Percentiles rank a stretch among this genome's conserved stretches.
Evolutionary conservation across 441 rosid genomes (phyloP).

Genomic region (Pelargonium australe): DNA sequence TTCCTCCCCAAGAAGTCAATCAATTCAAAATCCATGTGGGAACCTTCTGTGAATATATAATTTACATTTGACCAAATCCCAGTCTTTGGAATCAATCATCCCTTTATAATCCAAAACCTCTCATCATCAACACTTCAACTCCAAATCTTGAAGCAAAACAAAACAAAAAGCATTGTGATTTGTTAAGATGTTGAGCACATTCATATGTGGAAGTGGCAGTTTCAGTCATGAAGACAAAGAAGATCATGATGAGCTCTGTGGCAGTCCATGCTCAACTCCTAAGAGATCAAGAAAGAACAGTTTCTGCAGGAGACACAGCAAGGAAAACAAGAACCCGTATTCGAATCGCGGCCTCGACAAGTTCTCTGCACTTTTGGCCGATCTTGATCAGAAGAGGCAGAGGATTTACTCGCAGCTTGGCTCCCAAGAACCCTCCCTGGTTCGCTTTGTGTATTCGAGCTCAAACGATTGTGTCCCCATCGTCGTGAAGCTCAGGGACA

Average conservation of each 20-base stretch:
- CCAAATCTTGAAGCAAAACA: not conserved
- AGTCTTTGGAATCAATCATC: too few species aligned
- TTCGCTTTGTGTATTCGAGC: slow-evolving; percentile 50
- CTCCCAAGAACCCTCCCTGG: slow-evolving; percentile 44
- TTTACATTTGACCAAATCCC: too few species aligned
- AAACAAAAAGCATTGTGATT: not conserved
- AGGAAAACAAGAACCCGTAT: slow-evolving; percentile 56
- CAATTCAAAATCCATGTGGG: too few species aligned
- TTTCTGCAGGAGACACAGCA: slow-evolving; percentile 17
- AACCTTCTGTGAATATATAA: too few species aligned
- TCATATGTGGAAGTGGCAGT: slow-evolving; percentile 29
- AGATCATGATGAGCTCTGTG: slow-evolving; percentile 14
- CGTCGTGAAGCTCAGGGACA: slow-evolving; percentile 43
- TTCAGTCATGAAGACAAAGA: slow-evolving; percentile 27
- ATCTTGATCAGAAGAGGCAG: slow-evolving; percentile 56
- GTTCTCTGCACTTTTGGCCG: slow-evolving; percentile 57
- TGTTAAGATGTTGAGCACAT: slow-evolving; percentile 32
- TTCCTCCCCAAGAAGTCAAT: too few species aligned
- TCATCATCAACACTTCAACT: not conserved
- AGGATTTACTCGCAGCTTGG: slow-evolving; percentile 47
- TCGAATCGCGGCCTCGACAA: slow-evolving; percentile 62
- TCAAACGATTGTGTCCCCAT: slow-evolving; percentile 50
- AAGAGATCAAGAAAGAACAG: slow-evolving; percentile 30
- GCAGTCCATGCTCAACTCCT: slow-evolving; percentile 31
- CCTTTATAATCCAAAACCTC: too few species aligned